Percentiles rank a stretch among this genome's conserved stretches.
These are phyloP conservation scores for Thermothielavioides terrestris DNA, from an alignment of 495 filamentous ascomycete species.

Conservation along the genomic window DNA sequence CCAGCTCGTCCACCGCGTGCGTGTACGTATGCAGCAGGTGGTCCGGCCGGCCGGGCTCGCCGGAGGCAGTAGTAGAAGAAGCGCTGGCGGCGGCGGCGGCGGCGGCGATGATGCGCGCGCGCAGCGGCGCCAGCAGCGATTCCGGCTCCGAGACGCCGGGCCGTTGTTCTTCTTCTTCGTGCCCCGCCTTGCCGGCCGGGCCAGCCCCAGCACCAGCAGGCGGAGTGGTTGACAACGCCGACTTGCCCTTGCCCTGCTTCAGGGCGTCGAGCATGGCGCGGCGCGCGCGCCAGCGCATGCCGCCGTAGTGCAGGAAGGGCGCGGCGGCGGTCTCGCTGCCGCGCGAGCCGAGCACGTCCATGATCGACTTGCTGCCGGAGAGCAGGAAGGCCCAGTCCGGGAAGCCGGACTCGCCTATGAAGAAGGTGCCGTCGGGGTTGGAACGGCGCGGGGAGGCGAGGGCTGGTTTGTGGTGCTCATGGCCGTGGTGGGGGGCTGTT, in stretches of 20 bases:
- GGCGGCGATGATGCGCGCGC: slow-evolving; percentile 4
- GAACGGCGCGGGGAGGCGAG: slow-evolving; percentile 23
- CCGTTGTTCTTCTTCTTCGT: not conserved
- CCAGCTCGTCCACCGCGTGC: slow-evolving; percentile 26
- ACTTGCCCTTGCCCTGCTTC: not conserved
- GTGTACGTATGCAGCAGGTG: slow-evolving; percentile 14
- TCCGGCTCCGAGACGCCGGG: not conserved
- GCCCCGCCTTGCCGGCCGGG: too few species aligned
- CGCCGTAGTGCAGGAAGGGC: slow-evolving; percentile 24
- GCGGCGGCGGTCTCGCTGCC: slow-evolving; percentile 13
- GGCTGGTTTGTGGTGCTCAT: too few species aligned
- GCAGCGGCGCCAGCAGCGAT: slow-evolving; percentile 6
- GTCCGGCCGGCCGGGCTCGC: too few species aligned
- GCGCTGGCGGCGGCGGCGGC: too few species aligned
- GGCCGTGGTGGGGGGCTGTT: not conserved
- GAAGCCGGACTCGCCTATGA: slow-evolving; percentile 20
- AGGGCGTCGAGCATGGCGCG: slow-evolving; percentile 2
- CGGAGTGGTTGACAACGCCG: not conserved
- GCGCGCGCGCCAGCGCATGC: slow-evolving; percentile 15
- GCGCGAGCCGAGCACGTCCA: slow-evolving; percentile 13
- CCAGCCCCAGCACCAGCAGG: too few species aligned
- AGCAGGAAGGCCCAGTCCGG: slow-evolving; percentile 32
- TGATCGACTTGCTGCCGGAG: slow-evolving; percentile 22
- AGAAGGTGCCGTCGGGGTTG: slow-evolving; percentile 21
- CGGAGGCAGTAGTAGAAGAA: too few species aligned